Conservation (phyloP, 2,329 filamentous ascomycete species). For the Acephala macrosclerotiorum region DNA sequence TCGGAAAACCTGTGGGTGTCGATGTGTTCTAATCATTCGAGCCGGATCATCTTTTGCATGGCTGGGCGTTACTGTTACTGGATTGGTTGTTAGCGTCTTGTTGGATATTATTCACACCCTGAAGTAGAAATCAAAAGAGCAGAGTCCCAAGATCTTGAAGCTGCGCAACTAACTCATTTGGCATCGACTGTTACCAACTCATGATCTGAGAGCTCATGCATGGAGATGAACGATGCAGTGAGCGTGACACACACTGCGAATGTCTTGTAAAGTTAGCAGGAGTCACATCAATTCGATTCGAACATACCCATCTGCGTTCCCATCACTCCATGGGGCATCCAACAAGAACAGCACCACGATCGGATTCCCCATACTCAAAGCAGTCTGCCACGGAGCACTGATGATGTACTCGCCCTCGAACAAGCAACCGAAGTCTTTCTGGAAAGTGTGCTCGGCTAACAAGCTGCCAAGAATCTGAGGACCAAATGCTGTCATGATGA, state of each 20-base stretch:
- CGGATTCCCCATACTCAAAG: slow-evolving; percentile 34
- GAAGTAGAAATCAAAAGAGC: too few species aligned
- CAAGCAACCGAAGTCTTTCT: slow-evolving; percentile 48
- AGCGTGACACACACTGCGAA: slow-evolving; percentile 25
- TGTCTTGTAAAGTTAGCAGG: slow-evolving; percentile 19
- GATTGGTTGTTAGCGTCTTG: background rate
- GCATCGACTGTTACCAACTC: too few species aligned
- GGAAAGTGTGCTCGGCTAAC: slow-evolving; percentile 49
- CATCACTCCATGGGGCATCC: slow-evolving; percentile 43
- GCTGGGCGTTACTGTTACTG: background rate
- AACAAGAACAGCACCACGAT: slow-evolving; percentile 55
- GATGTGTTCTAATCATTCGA: slow-evolving; percentile 39
- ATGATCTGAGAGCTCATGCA: too few species aligned
- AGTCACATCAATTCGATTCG: background rate
- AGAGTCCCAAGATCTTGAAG: too few species aligned
- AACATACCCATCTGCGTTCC: slow-evolving; percentile 27
- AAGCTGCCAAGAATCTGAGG: slow-evolving; percentile 53
- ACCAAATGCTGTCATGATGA: slow-evolving; percentile 62
- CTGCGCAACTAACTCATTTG: too few species aligned
- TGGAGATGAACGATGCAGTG: slow-evolving; percentile 30
- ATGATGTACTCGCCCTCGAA: slow-evolving; percentile 47
- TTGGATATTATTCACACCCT: background rate
- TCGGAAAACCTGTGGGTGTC: slow-evolving; percentile 58
- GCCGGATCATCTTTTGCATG: background rate
- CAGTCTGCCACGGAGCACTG: slow-evolving; percentile 53